These are phyloP conservation scores for Odonthalia washingtoniensis DNA, from an alignment of 31 red algal species.

Conservation along the genomic window DNA sequence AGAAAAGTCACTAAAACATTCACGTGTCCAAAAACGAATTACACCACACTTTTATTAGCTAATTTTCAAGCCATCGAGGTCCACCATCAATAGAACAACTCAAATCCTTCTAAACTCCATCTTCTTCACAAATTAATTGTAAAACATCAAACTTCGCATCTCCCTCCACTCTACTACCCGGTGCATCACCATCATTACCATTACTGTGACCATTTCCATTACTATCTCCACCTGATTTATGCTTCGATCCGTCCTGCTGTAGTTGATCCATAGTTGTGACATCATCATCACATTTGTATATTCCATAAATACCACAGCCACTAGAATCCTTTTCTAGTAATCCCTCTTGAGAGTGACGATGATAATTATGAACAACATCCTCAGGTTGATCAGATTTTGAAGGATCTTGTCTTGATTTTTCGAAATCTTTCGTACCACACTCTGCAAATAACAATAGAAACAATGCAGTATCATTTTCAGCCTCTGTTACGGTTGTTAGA, in stretches of 20 bases:
- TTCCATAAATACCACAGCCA: not conserved
- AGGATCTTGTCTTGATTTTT: not conserved
- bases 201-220: too few relatives aligned
- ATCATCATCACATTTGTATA: not conserved
- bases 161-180: not conserved
- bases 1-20: too few relatives aligned
- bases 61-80: slow-evolving; percentile 41
- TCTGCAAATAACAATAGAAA: slow-evolving; percentile 63
- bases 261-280: not conserved
- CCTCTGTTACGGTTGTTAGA: slow-evolving; percentile 41
- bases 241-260: not conserved
- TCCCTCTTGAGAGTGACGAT: too few relatives aligned
- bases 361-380: too few relatives aligned
- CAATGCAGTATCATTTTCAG: slow-evolving; percentile 54
- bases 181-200: too few relatives aligned
- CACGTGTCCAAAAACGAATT: too few relatives aligned
- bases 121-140: slow-evolving; percentile 59
- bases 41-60: slow-evolving; percentile 55
- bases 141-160: slow-evolving; percentile 9
- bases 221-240: not conserved
- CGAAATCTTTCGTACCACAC: slow-evolving; percentile 27
- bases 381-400: not conserved
- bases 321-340: too few relatives aligned
- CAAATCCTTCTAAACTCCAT: slow-evolving; percentile 36
- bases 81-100: slow-evolving; percentile 20